Conservation (phyloP, 352 stramenopile genomes). For the Phytophthora boehmeriae region DNA sequence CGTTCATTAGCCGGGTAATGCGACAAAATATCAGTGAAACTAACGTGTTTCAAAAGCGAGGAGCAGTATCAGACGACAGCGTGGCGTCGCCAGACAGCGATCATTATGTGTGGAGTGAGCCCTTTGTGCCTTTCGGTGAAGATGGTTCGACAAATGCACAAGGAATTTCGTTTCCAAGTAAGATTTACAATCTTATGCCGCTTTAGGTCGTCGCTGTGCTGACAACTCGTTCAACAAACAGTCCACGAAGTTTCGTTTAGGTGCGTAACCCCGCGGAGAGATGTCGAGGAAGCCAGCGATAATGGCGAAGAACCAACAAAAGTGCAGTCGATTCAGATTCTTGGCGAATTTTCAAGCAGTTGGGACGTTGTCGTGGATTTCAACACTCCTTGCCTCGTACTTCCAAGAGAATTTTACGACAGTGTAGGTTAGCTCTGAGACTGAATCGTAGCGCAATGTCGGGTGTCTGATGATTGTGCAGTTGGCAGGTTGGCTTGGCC, state of each 20-base stretch:
- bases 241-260: slow-evolving; percentile 51
- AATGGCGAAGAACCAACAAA: neutral
- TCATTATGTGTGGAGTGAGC: slow-evolving; percentile 57
- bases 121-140: slow-evolving; percentile 40
- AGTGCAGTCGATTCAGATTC: slow-evolving; percentile 26
- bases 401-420: slow-evolving; percentile 71
- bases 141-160: slow-evolving; percentile 40
- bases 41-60: slow-evolving; percentile 4
- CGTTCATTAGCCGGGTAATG: slow-evolving; percentile 7
- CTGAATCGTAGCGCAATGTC: neutral
- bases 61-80: slow-evolving; percentile 11
- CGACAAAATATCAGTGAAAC: neutral
- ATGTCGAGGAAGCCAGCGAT: no score
- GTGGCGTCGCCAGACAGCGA: slow-evolving; percentile 12
- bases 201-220: neutral
- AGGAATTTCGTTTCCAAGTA: slow-evolving; percentile 63
- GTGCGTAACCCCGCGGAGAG: slow-evolving; percentile 9
- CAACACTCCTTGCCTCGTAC: slow-evolving; percentile 58
- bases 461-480: slow-evolving; percentile 17
- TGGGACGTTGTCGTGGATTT: slow-evolving; percentile 71
- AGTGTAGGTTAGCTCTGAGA: slow-evolving; percentile 29
- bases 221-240: slow-evolving; percentile 12
- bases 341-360: slow-evolving; percentile 59
- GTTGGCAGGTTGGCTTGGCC: slow-evolving; percentile 57
- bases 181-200: no score